Base-by-base conservation (phyloP, 176 grass and related monocot species). In the Oryza australiensis region DNA sequence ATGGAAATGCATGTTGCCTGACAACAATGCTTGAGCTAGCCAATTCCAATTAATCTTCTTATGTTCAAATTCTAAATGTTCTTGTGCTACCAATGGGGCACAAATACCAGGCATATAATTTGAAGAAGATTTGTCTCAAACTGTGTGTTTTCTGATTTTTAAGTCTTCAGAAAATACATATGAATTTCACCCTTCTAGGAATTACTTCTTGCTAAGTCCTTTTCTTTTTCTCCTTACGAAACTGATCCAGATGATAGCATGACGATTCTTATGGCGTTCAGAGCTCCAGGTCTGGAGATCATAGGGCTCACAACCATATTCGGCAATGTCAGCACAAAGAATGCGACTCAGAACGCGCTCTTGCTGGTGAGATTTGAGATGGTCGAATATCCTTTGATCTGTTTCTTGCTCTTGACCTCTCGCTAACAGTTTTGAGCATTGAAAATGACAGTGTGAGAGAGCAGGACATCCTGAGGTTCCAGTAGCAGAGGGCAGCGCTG, bases 371-470 rank as follows among this genome's bases (percentile, higher is more conserved):
- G 82, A 35, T 81, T 65, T 10, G 22, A 26, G 24, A 66, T 29
- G 3, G 8, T n/a, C 72, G 20, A 27, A 15, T 38, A 38, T 72
- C 64, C 12, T 71, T 82, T 37, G 2, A 16, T 35, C 5, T 28
- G 5, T 70, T 76, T 72, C 78, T 37, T 72, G 12, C 42, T 66
- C 64, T 60, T 60, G 55, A 2, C 22, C 55, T 60, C n/a, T 86
- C 1, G 4, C 66, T 81, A 77, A 89, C 22, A 10, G 11, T 37
- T 37, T 26, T 11, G 5, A 43, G 3, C 66, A 45, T 82, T 77
- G 55, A 88, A 80, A 95, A 88, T 65, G 70, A 90, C 92, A 99
- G 96, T 99, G 96, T 88, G 96, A 99, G 73, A 91, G 92, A 74
- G 96, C 93, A 88, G 93, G 89, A 38, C 87, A 86, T 86, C 65